phyloP scores from a whole-genome alignment of 768 basidiomycete species.

The Boletus vinaceobasis region DNA sequence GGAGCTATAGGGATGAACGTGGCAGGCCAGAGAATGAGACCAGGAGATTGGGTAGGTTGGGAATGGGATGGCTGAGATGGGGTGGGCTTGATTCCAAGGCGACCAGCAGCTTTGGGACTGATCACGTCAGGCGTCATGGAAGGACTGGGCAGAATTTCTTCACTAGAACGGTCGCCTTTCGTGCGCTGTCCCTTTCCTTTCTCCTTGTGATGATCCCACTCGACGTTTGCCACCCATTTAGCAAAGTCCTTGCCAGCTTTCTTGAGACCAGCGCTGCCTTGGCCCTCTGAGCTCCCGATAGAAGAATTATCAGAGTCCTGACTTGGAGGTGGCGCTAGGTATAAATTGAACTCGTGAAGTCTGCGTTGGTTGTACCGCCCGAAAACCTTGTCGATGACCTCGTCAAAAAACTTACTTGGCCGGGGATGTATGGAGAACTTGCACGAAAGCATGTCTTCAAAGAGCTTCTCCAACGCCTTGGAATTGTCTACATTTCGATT shows the following conservation, averaged over 20 bases:
- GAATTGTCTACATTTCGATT: slow-evolving; percentile 37
- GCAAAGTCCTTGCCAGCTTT: slow-evolving; percentile 33
- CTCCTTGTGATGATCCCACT: slow-evolving; percentile 33
- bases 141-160: slow-evolving; percentile 20
- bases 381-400: slow-evolving; percentile 47
- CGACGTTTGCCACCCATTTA: slow-evolving; percentile 35
- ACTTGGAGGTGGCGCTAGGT: slow-evolving; percentile 47
- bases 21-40: slow-evolving; percentile 56
- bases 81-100: slow-evolving; percentile 33
- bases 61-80: slow-evolving; percentile 19
- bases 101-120: slow-evolving; percentile 36
- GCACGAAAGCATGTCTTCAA: slow-evolving; percentile 53
- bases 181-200: slow-evolving; percentile 22
- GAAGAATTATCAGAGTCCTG: slow-evolving; percentile 20
- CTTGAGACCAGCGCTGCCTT: slow-evolving; percentile 21
- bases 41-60: slow-evolving; percentile 52
- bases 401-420: slow-evolving; percentile 48
- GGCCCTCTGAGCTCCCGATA: slow-evolving; percentile 25
- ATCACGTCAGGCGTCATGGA: slow-evolving; percentile 27
- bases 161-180: slow-evolving; percentile 27
- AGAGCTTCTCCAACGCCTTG: slow-evolving; percentile 52
- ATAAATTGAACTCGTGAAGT: slow-evolving; percentile 48
- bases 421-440: slow-evolving; percentile 52
- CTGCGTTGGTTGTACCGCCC: slow-evolving; percentile 45
- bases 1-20: slow-evolving; percentile 58